These are phyloP conservation scores for Pleurotus ostreatus DNA, from an alignment of 768 basidiomycete species.

Conservation along the genomic window DNA sequence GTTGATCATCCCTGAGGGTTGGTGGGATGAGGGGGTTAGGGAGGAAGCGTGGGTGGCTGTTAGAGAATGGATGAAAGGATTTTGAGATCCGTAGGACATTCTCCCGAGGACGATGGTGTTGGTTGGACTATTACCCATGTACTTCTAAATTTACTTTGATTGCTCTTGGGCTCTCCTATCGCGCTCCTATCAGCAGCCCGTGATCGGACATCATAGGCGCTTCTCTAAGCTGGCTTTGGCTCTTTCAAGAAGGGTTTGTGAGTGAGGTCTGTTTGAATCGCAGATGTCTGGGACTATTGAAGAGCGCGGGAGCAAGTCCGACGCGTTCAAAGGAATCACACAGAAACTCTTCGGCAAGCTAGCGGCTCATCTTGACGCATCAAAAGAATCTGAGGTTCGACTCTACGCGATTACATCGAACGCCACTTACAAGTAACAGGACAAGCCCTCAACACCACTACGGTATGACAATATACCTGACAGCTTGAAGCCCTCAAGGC, in stretches of 20 bases:
- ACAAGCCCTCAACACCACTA: neutral
- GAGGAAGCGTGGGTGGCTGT: slow-evolving; percentile 33
- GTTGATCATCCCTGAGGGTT: slow-evolving; percentile 35
- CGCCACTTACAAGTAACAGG: neutral
- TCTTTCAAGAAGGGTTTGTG: too few species aligned
- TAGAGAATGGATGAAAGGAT: slow-evolving; percentile 24
- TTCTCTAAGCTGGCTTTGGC: too few species aligned
- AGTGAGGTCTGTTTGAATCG: too few species aligned
- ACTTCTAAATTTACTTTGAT: too few species aligned
- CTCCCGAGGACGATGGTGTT: too few species aligned
- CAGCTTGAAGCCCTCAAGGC: too few species aligned
- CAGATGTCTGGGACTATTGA: neutral
- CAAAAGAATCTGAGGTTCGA: neutral
- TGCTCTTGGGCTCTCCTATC: too few species aligned
- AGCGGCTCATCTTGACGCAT: neutral
- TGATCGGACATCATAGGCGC: too few species aligned
- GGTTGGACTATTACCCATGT: too few species aligned
- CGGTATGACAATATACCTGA: slow-evolving; percentile 5
- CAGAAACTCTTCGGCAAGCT: neutral
- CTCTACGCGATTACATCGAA: neutral
- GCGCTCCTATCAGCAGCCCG: too few species aligned
- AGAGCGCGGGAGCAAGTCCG: neutral
- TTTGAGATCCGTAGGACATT: neutral
- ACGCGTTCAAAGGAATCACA: neutral
- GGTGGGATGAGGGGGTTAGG: slow-evolving; percentile 39